Percentiles rank a stretch among this genome's conserved stretches.
These are phyloP conservation scores for Adansonia grandidieri DNA, from an alignment of 441 rosid genomes.

Conservation along the genomic window DNA sequence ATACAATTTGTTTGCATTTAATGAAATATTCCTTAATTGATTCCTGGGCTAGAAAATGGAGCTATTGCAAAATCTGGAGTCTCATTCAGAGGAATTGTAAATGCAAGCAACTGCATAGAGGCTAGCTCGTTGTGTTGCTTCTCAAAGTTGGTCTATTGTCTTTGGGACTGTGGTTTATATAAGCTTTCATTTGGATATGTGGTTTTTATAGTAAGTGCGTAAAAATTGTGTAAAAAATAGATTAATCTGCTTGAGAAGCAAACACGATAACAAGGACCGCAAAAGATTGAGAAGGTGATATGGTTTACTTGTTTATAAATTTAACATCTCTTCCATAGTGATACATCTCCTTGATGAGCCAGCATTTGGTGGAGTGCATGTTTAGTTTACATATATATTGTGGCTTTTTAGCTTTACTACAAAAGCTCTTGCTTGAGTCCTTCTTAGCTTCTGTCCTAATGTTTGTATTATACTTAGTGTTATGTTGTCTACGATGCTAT, in stretches of 20 bases:
- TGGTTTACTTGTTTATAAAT: not conserved
- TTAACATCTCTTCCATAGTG: not conserved
- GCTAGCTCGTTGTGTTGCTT: not conserved
- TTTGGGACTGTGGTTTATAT: not conserved
- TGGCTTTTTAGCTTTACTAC: not conserved
- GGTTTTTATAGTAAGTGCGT: not conserved
- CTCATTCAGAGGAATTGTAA: not conserved
- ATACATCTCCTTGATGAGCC: not conserved
- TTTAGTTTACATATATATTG: not conserved
- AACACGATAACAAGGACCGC: not conserved
- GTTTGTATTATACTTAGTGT: not conserved
- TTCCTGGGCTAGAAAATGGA: not conserved
- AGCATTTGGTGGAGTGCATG: not conserved
- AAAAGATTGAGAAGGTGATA: not conserved
- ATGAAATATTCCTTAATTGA: slow-evolving; percentile 7
- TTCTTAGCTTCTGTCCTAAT: not conserved
- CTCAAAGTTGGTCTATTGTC: not conserved
- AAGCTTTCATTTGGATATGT: not conserved
- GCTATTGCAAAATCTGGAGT: not conserved
- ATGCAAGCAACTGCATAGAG: not conserved
- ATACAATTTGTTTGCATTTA: not conserved
- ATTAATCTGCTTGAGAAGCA: not conserved
- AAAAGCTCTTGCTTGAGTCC: not conserved
- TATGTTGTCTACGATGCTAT: not conserved
- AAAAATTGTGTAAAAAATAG: not conserved